Evolutionary conservation across 2,329 filamentous ascomycete genomes (phyloP), one percentile per base, ranked within the genome.

Genomic region (Cadophora gregata): DNA sequence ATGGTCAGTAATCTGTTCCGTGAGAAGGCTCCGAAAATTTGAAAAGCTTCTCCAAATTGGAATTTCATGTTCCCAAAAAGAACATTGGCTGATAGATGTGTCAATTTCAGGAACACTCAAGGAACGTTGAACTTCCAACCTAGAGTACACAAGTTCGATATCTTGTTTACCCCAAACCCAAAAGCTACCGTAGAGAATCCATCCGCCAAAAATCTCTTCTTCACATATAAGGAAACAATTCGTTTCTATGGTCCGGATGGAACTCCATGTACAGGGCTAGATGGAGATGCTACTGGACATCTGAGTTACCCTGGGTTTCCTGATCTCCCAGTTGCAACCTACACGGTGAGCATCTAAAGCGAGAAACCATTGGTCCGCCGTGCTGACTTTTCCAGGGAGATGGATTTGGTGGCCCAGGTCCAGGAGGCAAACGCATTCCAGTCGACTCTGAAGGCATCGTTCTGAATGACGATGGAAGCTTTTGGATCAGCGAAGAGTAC

Each of bases 361-460:
- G 31, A 21, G 33, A 50, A 24, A 42, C 4, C 27, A 29, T 27
- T 19, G 3, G 47, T 16, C 9, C 6, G 2, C 19, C 9, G n/a
- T n/a, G 50, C 36, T 48, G 56, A 58, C 58, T 4, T 31, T 16
- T 19, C 19, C 6, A 68, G 48, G 90, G 90, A 0, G 85, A 93
- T 74, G 90, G 90, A 3, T 93, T 90, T 74, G 90, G 90, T 1
- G 83, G 84, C 7, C 72, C 79, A 1, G 88, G 89, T 0, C 75
- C 83, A 0, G 89, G 89, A 7, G 88, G 87, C 1, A 82, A 81
- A 65, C 81, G 86, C 14, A 82, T 92, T 38, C 77, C 85, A 0
- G 74, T 93, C 2, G 90, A 93, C 73, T 79, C 85, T 0, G 90
- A 93, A 79, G 90, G 90, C 1, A 79, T 93, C 0, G 85, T 87